Evolutionary conservation across 2,329 filamentous ascomycete species (phyloP).

Genomic region (Dactylellina sp.): DNA sequence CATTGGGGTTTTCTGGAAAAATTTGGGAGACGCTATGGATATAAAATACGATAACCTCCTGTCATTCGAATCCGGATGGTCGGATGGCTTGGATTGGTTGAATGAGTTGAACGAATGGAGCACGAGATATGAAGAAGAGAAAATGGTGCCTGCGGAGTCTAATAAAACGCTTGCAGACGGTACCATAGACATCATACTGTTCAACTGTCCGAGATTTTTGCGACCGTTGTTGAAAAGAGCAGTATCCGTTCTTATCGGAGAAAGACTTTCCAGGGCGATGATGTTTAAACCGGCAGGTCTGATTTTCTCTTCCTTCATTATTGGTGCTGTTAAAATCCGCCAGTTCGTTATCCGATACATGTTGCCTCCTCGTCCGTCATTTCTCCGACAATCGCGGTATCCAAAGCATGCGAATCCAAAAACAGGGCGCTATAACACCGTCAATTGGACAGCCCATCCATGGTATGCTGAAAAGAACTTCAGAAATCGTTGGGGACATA

Average conservation of each 20-base stretch:
- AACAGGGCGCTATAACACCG: constrained; percentile 68
- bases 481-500: constrained; percentile 73
- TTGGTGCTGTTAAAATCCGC: constrained; percentile 68
- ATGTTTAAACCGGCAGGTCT: constrained; percentile 64
- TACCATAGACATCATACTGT: constrained; percentile 72
- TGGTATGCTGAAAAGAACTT: constrained; percentile 73
- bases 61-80: constrained; percentile 62
- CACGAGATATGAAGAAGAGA: constrained; percentile 70
- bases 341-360: constrained; percentile 71
- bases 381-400: constrained; percentile 63
- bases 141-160: constrained; percentile 69
- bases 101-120: constrained; percentile 69
- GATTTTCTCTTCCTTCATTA: constrained; percentile 62
- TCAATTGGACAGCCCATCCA: constrained; percentile 72
- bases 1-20: constrained; percentile 31
- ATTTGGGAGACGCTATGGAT: constrained; percentile 31
- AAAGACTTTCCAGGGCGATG: constrained; percentile 75
- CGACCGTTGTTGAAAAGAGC: constrained; percentile 68
- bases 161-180: constrained; percentile 70
- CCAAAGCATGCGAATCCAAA: constrained; percentile 67
- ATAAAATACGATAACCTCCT: constrained; percentile 58
- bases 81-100: constrained; percentile 69
- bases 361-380: constrained; percentile 69
- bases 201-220: constrained; percentile 60
- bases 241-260: constrained; percentile 73